These are phyloP conservation scores for Eurotiales sp. DNA, from an alignment of 2,329 filamentous ascomycete genomes.

Conservation along the genomic window DNA sequence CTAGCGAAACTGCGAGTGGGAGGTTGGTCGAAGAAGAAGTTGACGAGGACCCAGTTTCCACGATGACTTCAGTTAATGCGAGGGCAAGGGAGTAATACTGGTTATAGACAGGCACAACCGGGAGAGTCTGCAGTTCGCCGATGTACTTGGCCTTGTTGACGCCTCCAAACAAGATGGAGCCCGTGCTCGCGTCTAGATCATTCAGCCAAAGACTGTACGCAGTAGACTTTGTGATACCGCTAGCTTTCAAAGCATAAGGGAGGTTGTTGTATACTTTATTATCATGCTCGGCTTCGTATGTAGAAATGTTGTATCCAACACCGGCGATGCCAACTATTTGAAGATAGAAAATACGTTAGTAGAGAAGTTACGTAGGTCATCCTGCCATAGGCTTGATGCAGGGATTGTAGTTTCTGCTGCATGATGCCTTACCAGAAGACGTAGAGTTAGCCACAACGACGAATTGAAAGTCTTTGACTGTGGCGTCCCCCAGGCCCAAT, in stretches of 20 bases:
- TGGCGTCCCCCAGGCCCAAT: slow-evolving; percentile 34
- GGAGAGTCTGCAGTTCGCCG: slow-evolving; percentile 59
- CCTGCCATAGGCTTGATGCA: too few relatives aligned
- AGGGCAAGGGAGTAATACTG: slow-evolving; percentile 57
- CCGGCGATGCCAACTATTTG: slow-evolving; percentile 74
- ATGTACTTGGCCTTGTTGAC: slow-evolving; percentile 71
- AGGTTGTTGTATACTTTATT: slow-evolving; percentile 61
- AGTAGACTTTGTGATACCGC: slow-evolving; percentile 59
- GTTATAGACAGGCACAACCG: slow-evolving; percentile 53
- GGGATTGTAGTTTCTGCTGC: too few relatives aligned
- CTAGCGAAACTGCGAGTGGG: slow-evolving; percentile 62
- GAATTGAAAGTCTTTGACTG: slow-evolving; percentile 11
- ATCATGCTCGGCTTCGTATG: slow-evolving; percentile 51
- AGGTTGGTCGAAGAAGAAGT: slow-evolving; percentile 21
- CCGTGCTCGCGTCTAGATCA: slow-evolving; percentile 58
- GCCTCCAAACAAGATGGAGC: slow-evolving; percentile 70
- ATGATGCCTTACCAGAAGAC: slow-evolving; percentile 7
- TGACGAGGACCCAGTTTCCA: slow-evolving; percentile 17
- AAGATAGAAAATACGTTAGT: too few relatives aligned
- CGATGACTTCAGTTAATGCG: slow-evolving; percentile 57
- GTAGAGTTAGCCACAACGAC: slow-evolving; percentile 16
- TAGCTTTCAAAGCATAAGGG: slow-evolving; percentile 57
- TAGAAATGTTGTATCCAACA: slow-evolving; percentile 72
- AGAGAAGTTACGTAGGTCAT: too few relatives aligned
- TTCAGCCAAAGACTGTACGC: slow-evolving; percentile 45